Percentiles rank a stretch among this genome's conserved stretches.
These are phyloP conservation scores for Monosporozyma solicola DNA, from an alignment of 805 yeast genomes.

Conservation along the genomic window DNA sequence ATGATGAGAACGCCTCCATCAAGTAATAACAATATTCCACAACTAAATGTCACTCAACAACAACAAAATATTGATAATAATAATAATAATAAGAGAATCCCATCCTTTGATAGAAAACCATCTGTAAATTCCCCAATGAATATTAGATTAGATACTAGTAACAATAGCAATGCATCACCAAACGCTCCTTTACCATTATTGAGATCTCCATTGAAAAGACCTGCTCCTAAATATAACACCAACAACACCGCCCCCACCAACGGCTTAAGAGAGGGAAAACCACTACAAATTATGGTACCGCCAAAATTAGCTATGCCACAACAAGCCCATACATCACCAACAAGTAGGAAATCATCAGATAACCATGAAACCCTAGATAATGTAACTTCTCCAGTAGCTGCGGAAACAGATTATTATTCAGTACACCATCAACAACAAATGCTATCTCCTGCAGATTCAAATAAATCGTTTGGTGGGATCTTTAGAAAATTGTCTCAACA, in stretches of 20 bases:
- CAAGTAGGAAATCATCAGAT: conserved; percentile 22
- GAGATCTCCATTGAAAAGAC: conserved; percentile 3
- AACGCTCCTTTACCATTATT: conserved; percentile 1
- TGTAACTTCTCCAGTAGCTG: conserved; percentile 21
- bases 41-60: background rate
- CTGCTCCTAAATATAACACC: background rate
- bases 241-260: background rate
- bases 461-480: conserved; percentile 25
- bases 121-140: background rate
- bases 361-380: conserved; percentile 17
- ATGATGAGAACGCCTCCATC: background rate
- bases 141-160: background rate
- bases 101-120: background rate
- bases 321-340: conserved; percentile 43
- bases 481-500: conserved; percentile 30
- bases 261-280: background rate
- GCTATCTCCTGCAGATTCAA: conserved; percentile 12
- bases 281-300: conserved; percentile 25
- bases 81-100: background rate
- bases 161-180: background rate
- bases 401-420: conserved; percentile 1
- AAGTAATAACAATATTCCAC: background rate
- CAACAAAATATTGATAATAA: no score
- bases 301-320: conserved; percentile 40
- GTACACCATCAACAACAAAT: conserved; percentile 14